These are phyloP conservation scores for Capsicum baccatum DNA, from an alignment of 257 asterid genomes.

Conservation along the genomic window DNA sequence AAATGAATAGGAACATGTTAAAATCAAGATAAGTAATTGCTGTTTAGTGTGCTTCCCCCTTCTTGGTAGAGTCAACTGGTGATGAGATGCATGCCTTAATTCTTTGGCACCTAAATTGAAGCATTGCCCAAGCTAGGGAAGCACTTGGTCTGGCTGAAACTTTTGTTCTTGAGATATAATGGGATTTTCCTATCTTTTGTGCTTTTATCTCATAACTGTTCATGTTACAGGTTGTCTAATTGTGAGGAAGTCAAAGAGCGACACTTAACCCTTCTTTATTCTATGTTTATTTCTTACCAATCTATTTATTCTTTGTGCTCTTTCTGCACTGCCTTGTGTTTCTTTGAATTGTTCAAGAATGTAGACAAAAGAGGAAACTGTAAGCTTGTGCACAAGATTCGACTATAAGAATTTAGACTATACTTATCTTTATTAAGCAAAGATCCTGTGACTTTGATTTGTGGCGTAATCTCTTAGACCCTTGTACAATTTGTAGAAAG, in stretches of 20 bases:
- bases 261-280: background rate
- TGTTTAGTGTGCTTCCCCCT: background rate
- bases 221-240: background rate
- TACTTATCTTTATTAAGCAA: background rate
- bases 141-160: background rate
- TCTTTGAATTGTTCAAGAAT: background rate
- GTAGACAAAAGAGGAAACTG: background rate
- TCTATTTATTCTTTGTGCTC: background rate
- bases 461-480: constrained; percentile 15
- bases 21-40: background rate
- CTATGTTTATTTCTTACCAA: background rate
- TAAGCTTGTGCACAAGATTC: background rate
- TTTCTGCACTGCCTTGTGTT: background rate
- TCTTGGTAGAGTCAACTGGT: background rate
- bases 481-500: background rate
- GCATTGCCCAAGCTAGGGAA: background rate
- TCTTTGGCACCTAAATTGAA: background rate
- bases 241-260: constrained; percentile 17
- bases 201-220: background rate
- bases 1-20: background rate
- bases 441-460: background rate
- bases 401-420: background rate
- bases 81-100: background rate
- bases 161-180: background rate
- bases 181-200: background rate